Conservation (phyloP, 2,329 filamentous ascomycete genomes). For the Ascochyta fabae region DNA sequence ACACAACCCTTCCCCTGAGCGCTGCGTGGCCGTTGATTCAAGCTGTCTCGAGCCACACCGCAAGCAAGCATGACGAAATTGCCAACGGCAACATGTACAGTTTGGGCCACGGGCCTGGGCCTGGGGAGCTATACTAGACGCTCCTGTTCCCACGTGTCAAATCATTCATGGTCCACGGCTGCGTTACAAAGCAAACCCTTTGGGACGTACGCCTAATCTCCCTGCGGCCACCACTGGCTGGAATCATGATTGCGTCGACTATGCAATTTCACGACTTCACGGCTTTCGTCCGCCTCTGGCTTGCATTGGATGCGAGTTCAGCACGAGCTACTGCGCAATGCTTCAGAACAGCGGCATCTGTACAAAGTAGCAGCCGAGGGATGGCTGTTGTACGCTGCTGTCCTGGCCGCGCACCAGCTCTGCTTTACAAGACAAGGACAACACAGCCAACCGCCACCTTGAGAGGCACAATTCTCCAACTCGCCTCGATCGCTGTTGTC, state of each 20-base stretch:
- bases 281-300: constrained; percentile 5
- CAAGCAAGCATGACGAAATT: constrained; percentile 25
- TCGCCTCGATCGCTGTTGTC: not conserved
- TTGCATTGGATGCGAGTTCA: not conserved
- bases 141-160: constrained; percentile 32
- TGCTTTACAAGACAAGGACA: not conserved
- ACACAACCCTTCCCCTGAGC: constrained; percentile 24
- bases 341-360: not conserved
- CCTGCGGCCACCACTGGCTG: not conserved
- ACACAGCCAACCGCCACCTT: not conserved
- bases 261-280: constrained; percentile 10
- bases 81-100: constrained; percentile 12
- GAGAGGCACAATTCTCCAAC: no score
- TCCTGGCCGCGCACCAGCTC: not conserved
- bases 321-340: not conserved
- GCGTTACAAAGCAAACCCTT: constrained; percentile 21
- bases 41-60: constrained; percentile 4
- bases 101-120: constrained; percentile 19
- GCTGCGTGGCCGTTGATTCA: constrained; percentile 24
- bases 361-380: constrained; percentile 4
- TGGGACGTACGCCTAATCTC: constrained; percentile 15
- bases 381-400: not conserved
- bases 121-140: constrained; percentile 28
- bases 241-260: constrained; percentile 10
- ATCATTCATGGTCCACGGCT: constrained; percentile 13